Conservation (phyloP, 2,329 filamentous ascomycete genomes). For the Alternaria dauci region DNA sequence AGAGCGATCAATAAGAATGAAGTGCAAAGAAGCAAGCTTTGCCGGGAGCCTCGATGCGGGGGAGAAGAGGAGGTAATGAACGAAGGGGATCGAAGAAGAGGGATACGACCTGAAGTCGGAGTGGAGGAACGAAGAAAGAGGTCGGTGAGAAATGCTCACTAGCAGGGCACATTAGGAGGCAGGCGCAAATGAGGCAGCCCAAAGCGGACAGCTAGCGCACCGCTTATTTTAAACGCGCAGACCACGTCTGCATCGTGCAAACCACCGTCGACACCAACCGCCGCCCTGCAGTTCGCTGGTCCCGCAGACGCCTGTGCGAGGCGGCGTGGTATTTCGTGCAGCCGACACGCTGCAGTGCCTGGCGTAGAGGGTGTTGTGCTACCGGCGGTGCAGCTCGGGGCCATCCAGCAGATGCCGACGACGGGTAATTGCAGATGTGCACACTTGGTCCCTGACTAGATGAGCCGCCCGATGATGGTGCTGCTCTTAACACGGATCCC, state of each 20-base stretch:
- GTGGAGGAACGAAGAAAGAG: conserved; percentile 38
- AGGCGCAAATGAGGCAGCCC: conserved; percentile 45
- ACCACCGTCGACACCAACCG: conserved; percentile 21
- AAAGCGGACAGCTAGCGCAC: conserved; percentile 36
- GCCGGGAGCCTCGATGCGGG: conserved; percentile 41
- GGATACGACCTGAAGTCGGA: conserved; percentile 39
- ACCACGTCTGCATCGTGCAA: conserved; percentile 30
- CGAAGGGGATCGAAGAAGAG: conserved; percentile 45
- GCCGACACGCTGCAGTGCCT: conserved; percentile 18
- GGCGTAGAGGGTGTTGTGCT: conserved; percentile 14
- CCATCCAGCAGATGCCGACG: conserved; percentile 11
- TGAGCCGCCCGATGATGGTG: conserved; percentile 14
- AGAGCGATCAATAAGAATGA: conserved; percentile 53
- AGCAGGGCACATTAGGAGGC: conserved; percentile 46
- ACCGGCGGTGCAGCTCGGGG: conserved; percentile 7
- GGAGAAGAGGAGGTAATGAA: conserved; percentile 49
- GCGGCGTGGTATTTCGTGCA: conserved; percentile 35
- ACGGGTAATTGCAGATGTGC: conserved; percentile 22
- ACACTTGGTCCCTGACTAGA: conserved; percentile 33
- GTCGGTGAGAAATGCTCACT: conserved; percentile 42
- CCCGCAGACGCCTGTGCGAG: conserved; percentile 29
- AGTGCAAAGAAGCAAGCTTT: conserved; percentile 46
- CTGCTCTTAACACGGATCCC: conserved; percentile 9
- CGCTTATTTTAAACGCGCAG: conserved; percentile 43
- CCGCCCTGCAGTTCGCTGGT: conserved; percentile 29